A percentile compares a stretch with the other conserved stretches of the same genome.
Evolutionary conservation across 805 yeast species (phyloP).

Genomic region (Sugiyamaella lignohabitans): DNA sequence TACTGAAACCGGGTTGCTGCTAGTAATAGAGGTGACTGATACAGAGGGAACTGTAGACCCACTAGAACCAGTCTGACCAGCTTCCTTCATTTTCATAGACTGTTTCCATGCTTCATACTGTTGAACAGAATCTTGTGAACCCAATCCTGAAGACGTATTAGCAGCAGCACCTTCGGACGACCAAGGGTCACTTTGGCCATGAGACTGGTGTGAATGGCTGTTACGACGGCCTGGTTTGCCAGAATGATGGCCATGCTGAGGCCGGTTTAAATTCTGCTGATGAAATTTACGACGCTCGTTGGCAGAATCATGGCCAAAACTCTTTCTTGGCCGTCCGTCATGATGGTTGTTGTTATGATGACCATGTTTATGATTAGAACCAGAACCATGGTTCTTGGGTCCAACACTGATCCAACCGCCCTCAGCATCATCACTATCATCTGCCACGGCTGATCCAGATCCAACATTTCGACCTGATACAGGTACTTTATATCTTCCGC

Average conservation of each 20-base stretch:
- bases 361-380: too few relatives aligned
- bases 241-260: too few relatives aligned
- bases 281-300: conserved; percentile 3
- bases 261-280: background rate
- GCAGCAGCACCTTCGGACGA: background rate
- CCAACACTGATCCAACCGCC: conserved; percentile 25
- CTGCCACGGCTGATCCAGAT: background rate
- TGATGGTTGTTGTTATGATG: background rate
- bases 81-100: background rate
- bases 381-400: conserved; percentile 15
- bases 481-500: too few relatives aligned
- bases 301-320: conserved; percentile 3
- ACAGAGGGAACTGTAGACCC: too few relatives aligned
- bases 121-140: background rate
- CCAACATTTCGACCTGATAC: background rate
- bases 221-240: background rate
- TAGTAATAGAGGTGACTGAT: too few relatives aligned
- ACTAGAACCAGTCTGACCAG: background rate
- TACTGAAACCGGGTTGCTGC: too few relatives aligned
- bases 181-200: background rate
- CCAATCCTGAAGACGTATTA: background rate
- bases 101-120: background rate
- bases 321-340: background rate
- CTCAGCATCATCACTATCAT: conserved; percentile 11
- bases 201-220: background rate